These are phyloP conservation scores for Leucogyrophana mollusca DNA, from an alignment of 768 basidiomycete genomes.

Conservation along the genomic window DNA sequence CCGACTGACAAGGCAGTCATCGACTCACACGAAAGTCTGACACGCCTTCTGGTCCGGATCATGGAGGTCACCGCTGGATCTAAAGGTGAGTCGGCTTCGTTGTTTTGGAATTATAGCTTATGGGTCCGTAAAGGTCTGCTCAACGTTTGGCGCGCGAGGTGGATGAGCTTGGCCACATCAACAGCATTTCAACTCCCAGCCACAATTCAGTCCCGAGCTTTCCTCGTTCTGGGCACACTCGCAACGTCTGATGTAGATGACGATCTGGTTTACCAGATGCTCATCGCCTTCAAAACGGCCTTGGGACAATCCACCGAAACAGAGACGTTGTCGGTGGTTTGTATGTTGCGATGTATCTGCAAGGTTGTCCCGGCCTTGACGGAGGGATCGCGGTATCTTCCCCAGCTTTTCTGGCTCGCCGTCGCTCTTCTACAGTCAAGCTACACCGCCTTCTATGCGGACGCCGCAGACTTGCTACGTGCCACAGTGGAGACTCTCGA, in stretches of 20 bases:
- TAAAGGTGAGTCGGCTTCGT: slow-evolving; percentile 49
- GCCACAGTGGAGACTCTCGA: slow-evolving; percentile 66
- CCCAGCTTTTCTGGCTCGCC: slow-evolving; percentile 83
- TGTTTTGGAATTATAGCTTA: slow-evolving; percentile 10
- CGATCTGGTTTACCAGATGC: slow-evolving; percentile 90
- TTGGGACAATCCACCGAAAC: slow-evolving; percentile 65
- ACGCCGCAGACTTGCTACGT: slow-evolving; percentile 67
- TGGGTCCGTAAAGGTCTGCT: slow-evolving; percentile 49
- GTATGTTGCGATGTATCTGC: slow-evolving; percentile 86
- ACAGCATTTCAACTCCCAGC: slow-evolving; percentile 90
- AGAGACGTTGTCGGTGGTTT: slow-evolving; percentile 71
- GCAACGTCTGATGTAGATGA: slow-evolving; percentile 86
- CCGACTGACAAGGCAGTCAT: slow-evolving; percentile 53
- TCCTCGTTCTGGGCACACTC: slow-evolving; percentile 80
- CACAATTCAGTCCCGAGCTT: slow-evolving; percentile 84
- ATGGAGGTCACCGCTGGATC: slow-evolving; percentile 66
- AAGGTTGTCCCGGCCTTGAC: slow-evolving; percentile 72
- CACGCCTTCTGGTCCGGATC: slow-evolving; percentile 59
- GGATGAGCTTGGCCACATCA: slow-evolving; percentile 88
- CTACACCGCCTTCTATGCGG: slow-evolving; percentile 64
- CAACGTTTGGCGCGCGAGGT: slow-evolving; percentile 90
- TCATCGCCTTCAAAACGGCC: slow-evolving; percentile 80
- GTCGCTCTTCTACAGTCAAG: slow-evolving; percentile 81
- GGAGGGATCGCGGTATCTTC: slow-evolving; percentile 67
- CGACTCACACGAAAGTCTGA: slow-evolving; percentile 65